Base-by-base conservation (phyloP, 305 asterid genomes). In the Fraxinus sp. region DNA sequence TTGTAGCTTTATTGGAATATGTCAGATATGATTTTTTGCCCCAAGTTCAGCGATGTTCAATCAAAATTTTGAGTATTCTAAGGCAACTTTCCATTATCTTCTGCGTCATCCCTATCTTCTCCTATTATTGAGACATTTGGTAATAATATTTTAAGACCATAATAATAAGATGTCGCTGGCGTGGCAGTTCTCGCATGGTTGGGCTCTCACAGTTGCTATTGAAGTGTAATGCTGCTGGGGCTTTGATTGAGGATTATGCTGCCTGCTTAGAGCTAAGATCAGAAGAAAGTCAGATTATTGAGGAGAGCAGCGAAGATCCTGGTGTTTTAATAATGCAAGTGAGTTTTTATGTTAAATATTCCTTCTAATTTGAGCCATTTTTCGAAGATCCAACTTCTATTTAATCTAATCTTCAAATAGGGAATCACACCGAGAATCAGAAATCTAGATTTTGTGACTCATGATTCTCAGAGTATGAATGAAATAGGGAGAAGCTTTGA, bases 241-340 rank as follows among this genome's bases (percentile, higher is more conserved):
- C 87, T 68, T 86, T 96, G 89, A 84, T 91, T 78, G 99, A 94
- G 90, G 99, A 96, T 89, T 96, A 94, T 88, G 98, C 99, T 78
- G 89, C 98, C 81, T 94, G 98, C 92, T 89, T 96, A 86, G 99
- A 96, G 92, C 85, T 92, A 74, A 91, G 98, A 76, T 92, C 97
- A 78, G 98, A 94, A 89, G 98, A 91, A 84, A 90, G 90, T 87
- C 98, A 91, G 86, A 81, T 85, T 81, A 86, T 90, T 86, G 98
- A 96, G 87, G 98, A 96, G 82, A 94, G 91, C 87, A 90, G 89
- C 64, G 88, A 88, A 49, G 98, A 96, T 90, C 90, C 94, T 83
- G 98, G 99, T 79, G 94, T 96, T 68, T 89, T 92, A 46, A 93
- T 96, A 83, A 89, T 96, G 94, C 98, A 96, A 89, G 99, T 93